Percentiles rank a stretch among this genome's conserved stretches.
Evolutionary conservation across 73 alveolate species (phyloP).

Genomic region (Paramecium primaurelia): DNA sequence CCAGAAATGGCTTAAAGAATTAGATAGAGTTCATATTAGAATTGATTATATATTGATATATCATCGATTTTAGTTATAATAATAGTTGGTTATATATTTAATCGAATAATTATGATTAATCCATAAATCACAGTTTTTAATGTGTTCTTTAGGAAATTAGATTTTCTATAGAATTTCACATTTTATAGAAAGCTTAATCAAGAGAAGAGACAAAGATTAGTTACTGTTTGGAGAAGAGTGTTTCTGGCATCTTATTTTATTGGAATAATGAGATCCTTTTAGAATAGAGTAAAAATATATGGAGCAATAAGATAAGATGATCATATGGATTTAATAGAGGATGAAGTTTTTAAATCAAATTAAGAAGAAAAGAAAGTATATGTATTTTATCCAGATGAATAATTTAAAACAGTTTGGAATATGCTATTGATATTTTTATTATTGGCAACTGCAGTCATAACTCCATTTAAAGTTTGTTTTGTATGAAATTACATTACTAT

Average conservation of each 20-base stretch:
- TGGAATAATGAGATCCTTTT: slow-evolving; percentile 33
- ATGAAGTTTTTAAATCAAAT: slow-evolving; percentile 12
- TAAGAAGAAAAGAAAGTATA: slow-evolving; percentile 12
- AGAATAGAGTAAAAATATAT: slow-evolving; percentile 27
- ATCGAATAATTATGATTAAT: background rate
- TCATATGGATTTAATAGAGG: slow-evolving; percentile 8
- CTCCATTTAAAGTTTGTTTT: slow-evolving; percentile 71
- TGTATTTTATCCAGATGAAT: slow-evolving; percentile 71
- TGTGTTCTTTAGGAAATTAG: slow-evolving; percentile 7
- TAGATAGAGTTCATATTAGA: slow-evolving; percentile 42
- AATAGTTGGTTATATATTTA: background rate
- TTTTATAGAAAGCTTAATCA: background rate
- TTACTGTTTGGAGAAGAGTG: background rate
- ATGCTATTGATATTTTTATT: slow-evolving; percentile 58
- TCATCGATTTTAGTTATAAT: background rate
- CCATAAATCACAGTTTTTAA: background rate
- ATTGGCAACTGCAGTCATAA: slow-evolving; percentile 68
- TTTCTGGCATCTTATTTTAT: slow-evolving; percentile 24
- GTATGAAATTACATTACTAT: background rate
- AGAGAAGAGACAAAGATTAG: background rate
- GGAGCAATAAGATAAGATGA: slow-evolving; percentile 35
- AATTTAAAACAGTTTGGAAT: slow-evolving; percentile 63
- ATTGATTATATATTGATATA: background rate
- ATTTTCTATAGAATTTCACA: background rate
- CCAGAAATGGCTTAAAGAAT: slow-evolving; percentile 57